Base-by-base conservation (phyloP, 148 eudicot species). In the Diospyros kaki region DNA sequence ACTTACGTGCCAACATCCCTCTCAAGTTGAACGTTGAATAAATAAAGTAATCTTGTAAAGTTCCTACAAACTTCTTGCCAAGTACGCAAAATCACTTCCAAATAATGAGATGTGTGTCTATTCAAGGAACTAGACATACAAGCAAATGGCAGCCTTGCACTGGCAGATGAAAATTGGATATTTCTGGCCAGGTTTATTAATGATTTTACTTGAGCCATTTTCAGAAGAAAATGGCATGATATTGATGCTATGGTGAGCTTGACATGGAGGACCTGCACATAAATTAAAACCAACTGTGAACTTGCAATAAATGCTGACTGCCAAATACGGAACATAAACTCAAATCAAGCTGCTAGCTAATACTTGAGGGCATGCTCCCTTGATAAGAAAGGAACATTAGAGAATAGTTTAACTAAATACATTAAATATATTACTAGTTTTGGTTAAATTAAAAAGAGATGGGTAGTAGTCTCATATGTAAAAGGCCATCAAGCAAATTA, bases 1-100 rank as follows among this genome's bases (percentile, higher is more conserved):
- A 84, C 99, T 91, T 93, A 95, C 98, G 86, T 89, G 77, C 91
- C 90, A 50, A 95, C 94, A 83, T 95, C 88, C 83, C 85, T 93
- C 84, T 95, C 99, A 28, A 95, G 88, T 76, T 91, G 94, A 60
- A 87, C 83, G 84, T 95, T 93, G 90, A 95, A 90, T 72, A 90
- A 73, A 89, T 95, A 95, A 4, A 88, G 3, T 66, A 89, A 77
- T 51, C 97, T 88, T 18, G 90, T 71, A 42, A 89, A 70, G 82
- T 79, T 83, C 96, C 96, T 91, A 81, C 75, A 83, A 81, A 95
- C 69, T 69, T 93, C 99, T 83, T 84, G 83, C 66, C 89, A 4
- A 6, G 97, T 84, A 75, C 97, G 94, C 72, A 89, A 78, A 70
- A 86, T 82, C 69, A 93, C 87, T 76, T 92, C 86, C 93, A 93